Conservation (phyloP, 441 rosid genomes). For the Erysimum pusillum region DNA sequence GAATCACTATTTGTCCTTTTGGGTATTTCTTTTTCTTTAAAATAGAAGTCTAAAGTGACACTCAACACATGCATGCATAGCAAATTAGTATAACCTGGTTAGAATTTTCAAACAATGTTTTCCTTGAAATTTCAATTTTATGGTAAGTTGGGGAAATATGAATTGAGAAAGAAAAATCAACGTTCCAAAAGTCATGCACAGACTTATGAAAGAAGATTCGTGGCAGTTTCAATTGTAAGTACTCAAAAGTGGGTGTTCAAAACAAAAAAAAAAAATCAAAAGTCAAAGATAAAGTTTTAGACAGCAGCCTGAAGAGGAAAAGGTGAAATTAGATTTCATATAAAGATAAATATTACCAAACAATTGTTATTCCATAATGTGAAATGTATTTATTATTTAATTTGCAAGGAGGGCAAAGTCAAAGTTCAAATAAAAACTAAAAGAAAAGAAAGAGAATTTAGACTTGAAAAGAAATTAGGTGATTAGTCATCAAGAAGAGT, state of each 20-base stretch:
- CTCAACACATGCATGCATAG: constrained; percentile 43
- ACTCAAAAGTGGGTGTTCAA: constrained; percentile 15
- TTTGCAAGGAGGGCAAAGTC: constrained; percentile 37
- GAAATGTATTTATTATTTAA: constrained; percentile 24
- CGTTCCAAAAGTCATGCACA: constrained; percentile 25
- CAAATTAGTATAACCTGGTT: constrained; percentile 18
- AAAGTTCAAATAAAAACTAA: constrained; percentile 31
- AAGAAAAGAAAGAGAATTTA: constrained; percentile 14
- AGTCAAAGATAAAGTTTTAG: constrained; percentile 32
- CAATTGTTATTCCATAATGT: constrained; percentile 24
- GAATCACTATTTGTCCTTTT: constrained; percentile 35
- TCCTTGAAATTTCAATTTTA: constrained; percentile 24
- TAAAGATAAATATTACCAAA: constrained; percentile 15
- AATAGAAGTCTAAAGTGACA: constrained; percentile 28
- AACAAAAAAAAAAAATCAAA: not conserved
- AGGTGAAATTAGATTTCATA: constrained; percentile 24
- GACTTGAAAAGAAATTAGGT: constrained; percentile 37
- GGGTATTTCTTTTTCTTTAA: not conserved
- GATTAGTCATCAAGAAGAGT: constrained; percentile 26
- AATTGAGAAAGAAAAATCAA: not conserved
- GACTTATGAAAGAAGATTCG: constrained; percentile 21
- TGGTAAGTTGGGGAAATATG: not conserved
- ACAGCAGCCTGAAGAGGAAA: constrained; percentile 28
- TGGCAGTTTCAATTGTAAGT: constrained; percentile 32
- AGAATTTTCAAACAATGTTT: constrained; percentile 37